A percentile compares a stretch with the other conserved stretches of the same genome.
Evolutionary conservation across 2,329 filamentous ascomycete species (phyloP).

Genomic region (Xylariaceae sp.): DNA sequence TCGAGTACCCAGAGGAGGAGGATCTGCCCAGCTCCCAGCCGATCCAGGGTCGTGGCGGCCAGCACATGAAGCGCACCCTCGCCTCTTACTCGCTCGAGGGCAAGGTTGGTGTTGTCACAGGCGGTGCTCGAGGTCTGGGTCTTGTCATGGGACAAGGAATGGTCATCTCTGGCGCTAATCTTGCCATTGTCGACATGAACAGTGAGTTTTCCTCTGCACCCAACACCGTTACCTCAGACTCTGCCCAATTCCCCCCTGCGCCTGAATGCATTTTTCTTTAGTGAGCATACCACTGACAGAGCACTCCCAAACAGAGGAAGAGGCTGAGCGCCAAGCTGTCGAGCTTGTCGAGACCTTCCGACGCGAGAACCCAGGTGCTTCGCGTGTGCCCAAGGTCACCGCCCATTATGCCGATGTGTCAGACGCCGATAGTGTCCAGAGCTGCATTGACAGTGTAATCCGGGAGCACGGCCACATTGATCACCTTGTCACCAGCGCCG

Average conservation of each 20-base stretch:
- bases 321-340: conserved; percentile 73
- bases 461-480: conserved; percentile 76
- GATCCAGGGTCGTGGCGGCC: conserved; percentile 70
- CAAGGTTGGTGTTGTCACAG: conserved; percentile 80
- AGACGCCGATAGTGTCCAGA: conserved; percentile 71
- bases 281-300: no score
- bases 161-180: conserved; percentile 79
- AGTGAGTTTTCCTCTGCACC: conserved; percentile 47
- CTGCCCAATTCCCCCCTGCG: not conserved
- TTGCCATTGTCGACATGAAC: conserved; percentile 93
- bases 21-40: conserved; percentile 68
- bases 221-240: not conserved
- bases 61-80: conserved; percentile 80
- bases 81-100: conserved; percentile 82
- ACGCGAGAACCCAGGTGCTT: conserved; percentile 72
- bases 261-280: not conserved
- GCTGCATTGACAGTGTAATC: conserved; percentile 67
- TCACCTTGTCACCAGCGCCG: conserved; percentile 90
- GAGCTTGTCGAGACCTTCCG: conserved; percentile 72
- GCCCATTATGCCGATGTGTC: conserved; percentile 89
- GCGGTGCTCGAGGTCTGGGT: conserved; percentile 83
- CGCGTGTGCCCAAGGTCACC: conserved; percentile 73
- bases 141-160: conserved; percentile 91
- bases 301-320: conserved; percentile 57
- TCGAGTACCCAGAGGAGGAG: conserved; percentile 72